Conservation (phyloP, 768 basidiomycete genomes). For the Hypholoma fasciculare region DNA sequence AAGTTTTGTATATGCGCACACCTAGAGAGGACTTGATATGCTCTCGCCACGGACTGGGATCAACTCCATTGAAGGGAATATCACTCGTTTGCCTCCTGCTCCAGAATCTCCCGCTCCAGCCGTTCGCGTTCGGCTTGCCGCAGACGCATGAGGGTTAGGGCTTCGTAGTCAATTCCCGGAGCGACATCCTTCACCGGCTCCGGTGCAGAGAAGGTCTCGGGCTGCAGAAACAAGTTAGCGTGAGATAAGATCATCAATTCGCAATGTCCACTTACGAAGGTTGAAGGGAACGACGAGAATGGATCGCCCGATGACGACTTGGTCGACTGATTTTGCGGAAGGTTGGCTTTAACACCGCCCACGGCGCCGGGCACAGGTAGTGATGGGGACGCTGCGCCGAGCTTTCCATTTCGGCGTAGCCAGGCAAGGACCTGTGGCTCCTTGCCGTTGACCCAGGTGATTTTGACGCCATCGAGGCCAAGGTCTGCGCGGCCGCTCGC, state of each 20-base stretch:
- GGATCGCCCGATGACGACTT: conserved; percentile 20
- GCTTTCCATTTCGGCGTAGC: conserved; percentile 71
- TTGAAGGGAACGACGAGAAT: conserved; percentile 67
- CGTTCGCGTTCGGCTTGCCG: conserved; percentile 79
- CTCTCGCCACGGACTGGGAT: not conserved
- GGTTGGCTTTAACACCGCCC: conserved; percentile 18
- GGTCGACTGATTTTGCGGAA: conserved; percentile 30
- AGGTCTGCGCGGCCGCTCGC: conserved; percentile 51
- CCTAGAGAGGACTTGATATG: not conserved
- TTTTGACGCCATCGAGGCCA: conserved; percentile 62
- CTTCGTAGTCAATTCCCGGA: conserved; percentile 71
- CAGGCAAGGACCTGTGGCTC: conserved; percentile 75
- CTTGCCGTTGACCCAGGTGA: conserved; percentile 71
- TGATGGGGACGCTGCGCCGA: conserved; percentile 31
- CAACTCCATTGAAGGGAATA: not conserved
- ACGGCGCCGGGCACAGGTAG: conserved; percentile 5
- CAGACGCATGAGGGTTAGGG: conserved; percentile 76
- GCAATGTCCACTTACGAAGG: conserved; percentile 41
- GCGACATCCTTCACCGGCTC: conserved; percentile 21
- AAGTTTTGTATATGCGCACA: not conserved
- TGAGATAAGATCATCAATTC: not conserved
- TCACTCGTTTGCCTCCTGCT: conserved; percentile 50
- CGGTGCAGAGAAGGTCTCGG: conserved; percentile 22
- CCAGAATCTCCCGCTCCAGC: conserved; percentile 74
- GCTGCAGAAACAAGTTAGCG: conserved; percentile 24